Base-by-base conservation (phyloP, 768 basidiomycete species). In the Russula sp. region DNA sequence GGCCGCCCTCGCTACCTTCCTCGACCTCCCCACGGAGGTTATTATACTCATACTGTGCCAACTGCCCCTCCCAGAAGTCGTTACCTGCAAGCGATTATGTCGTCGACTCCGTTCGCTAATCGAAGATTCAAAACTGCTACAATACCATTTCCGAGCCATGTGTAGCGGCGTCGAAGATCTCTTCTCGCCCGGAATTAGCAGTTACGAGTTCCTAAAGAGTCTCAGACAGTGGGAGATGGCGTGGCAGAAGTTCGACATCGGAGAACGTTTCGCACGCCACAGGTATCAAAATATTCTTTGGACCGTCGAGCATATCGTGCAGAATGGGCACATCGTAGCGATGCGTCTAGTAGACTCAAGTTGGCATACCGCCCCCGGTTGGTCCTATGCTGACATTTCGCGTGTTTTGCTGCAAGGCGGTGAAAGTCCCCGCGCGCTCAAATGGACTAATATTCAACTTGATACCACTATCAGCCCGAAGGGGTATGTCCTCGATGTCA, bases 301-400 rank as follows among this genome's bases (percentile, higher is more conserved):
- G 64, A 65, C 59, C 20, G 64, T 65, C 30, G 64, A 65, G 32
- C 55, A 65, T 32, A 36, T 61, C 32, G 64, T 65, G 16, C 64
- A 65, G 22, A 56, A 44, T 44, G 64, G 64, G 14, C 20, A 61
- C 40, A 30, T 65, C n/a, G 64, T 60, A 5, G 59, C 64, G 26
- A 65, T 65, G 64, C 64, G 59, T 38, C 32, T 65, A 13, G 59
- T 56, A 3, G 64, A 65, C 50, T 61, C 64, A 6, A 59, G 49
- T 11, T 65, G 64, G 64, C 64, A 61, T 60, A 61, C 54, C 32
- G 22, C 59, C 24, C 59, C 64, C 7, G 64, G 64, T 28, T 65
- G 64, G 64, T 61, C 64, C 26, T 65, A 65, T n/a, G 64, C 64
- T 20, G 49, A 61, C 32, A 57, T 65, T 28, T 65, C 64, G 1